Evolutionary conservation across 2,329 filamentous ascomycete genomes (phyloP), one percentile per base, ranked within the genome.

Genomic region (Scleromitrula shiraiana): DNA sequence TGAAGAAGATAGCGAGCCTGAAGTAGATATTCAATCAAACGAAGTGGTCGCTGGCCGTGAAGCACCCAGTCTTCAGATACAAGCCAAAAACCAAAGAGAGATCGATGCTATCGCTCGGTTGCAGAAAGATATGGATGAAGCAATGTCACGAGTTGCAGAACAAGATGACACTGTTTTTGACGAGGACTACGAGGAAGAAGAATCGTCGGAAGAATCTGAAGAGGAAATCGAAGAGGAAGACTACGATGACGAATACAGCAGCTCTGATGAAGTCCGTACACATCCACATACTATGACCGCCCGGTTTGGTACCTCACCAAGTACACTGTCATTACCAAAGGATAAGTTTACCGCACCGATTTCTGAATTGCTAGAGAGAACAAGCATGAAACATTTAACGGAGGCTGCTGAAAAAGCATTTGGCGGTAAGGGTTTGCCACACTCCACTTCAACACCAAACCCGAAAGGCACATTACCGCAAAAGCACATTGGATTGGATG

Each of bases 251-350:
- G 54, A 59, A 37, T 58, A 58, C 40, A 51, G 60, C 14, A 59
- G 60, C 33, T 59, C 57, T 4, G 63, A 70, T 20, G 67, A 69
- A 7, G 64, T 71, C 41, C 79, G 87, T 15, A 73, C 82, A 17
- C 93, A 97, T 65, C 81, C 83, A 3, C 72, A 88, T 50, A 95
- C 89, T 0, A 65, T 75, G 2, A 72, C 80, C 35, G 89, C 86
- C n/a, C 80, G 82, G 53, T 94, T 84, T 63, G 75, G 79, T 41
- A 88, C 86, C 1, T 75, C 72, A 19, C 86, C 90, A 2, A 76
- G 76, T 33, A 94, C 90, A 7, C 65, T 96, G 12, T 73, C 77
- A n/a, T 68, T 95, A 3, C 89, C 91, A 0, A 76, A 78, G 54
- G 70, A 74, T n/a, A 72, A 77, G 2, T 75, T 96, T 33, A 74